Conservation (phyloP, 768 basidiomycete genomes). For the Heimioporus sp. region DNA sequence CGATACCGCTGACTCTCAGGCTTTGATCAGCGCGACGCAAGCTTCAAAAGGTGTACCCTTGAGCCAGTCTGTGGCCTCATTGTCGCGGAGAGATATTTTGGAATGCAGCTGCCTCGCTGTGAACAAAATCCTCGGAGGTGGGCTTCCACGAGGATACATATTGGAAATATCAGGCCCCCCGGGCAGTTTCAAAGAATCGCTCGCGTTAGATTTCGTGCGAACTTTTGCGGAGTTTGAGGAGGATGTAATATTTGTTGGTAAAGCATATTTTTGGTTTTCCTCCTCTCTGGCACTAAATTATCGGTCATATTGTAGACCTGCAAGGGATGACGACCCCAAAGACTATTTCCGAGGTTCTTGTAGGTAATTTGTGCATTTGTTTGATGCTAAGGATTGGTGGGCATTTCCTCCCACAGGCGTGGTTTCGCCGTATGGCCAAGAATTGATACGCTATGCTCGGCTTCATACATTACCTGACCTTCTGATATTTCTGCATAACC, state of each 20-base stretch:
- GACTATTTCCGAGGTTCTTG: slow-evolving; percentile 30
- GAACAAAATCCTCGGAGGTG: slow-evolving; percentile 62
- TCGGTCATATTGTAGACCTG: slow-evolving; percentile 36
- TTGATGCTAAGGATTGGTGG: slow-evolving; percentile 7
- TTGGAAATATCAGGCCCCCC: slow-evolving; percentile 79
- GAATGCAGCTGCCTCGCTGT: slow-evolving; percentile 42
- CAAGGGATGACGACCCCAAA: slow-evolving; percentile 45
- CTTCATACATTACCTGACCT: slow-evolving; percentile 52
- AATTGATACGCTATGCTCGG: slow-evolving; percentile 23
- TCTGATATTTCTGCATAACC: slow-evolving; percentile 55
- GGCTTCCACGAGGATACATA: slow-evolving; percentile 57
- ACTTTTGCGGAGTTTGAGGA: slow-evolving; percentile 47
- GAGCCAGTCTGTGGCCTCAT: slow-evolving; percentile 58
- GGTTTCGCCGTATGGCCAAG: slow-evolving; percentile 32
- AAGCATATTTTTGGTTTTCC: slow-evolving; percentile 8
- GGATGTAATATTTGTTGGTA: slow-evolving; percentile 67
- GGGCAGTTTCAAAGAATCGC: slow-evolving; percentile 60
- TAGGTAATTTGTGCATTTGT: slow-evolving; percentile 18
- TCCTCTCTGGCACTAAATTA: slow-evolving; percentile 1
- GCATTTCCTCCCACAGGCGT: slow-evolving; percentile 36
- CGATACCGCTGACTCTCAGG: slow-evolving; percentile 42
- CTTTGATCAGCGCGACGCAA: slow-evolving; percentile 43
- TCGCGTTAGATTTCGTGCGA: slow-evolving; percentile 50
- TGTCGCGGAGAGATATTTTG: slow-evolving; percentile 22
- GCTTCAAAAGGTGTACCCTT: slow-evolving; percentile 31